Evolutionary conservation across 192 early-diverging fungal genomes (phyloP).

Genomic region (Diversispora epigaea): DNA sequence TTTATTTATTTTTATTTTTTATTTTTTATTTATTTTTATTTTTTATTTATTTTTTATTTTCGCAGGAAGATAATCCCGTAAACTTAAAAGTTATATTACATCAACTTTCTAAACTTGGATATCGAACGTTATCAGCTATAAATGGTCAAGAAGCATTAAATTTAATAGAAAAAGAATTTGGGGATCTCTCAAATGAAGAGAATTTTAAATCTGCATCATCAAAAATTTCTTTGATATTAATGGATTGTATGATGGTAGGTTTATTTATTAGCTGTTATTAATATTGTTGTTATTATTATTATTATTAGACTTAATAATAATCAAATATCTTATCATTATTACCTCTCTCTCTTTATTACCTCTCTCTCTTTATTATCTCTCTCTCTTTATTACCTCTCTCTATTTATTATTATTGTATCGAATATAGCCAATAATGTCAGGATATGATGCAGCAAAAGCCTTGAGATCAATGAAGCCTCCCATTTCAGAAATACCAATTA

Average conservation of each 20-base stretch:
- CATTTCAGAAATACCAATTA: slow-evolving; percentile 46
- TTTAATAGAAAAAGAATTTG: slow-evolving; percentile 1
- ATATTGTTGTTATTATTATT: not conserved
- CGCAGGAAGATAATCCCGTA: slow-evolving; percentile 34
- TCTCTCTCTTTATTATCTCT: no score
- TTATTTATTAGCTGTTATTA: not conserved
- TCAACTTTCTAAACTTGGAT: slow-evolving; percentile 55
- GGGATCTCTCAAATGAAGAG: not conserved
- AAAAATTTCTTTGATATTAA: slow-evolving; percentile 44
- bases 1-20: not conserved
- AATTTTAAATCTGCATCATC: slow-evolving; percentile 4
- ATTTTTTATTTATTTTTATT: slow-evolving; percentile 10
- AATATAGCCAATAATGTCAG: slow-evolving; percentile 53
- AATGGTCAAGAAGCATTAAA: slow-evolving; percentile 59
- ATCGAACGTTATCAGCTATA: slow-evolving; percentile 46
- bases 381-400: no score
- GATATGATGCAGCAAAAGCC: slow-evolving; percentile 50
- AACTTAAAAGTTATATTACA: slow-evolving; percentile 49
- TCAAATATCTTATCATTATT: not conserved
- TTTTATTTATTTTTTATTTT: slow-evolving; percentile 32
- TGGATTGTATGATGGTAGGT: slow-evolving; percentile 57
- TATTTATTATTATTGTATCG: no score
- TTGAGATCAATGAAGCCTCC: slow-evolving; percentile 45
- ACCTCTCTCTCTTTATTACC: no score
- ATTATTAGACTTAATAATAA: not conserved